phyloP scores from a whole-genome alignment of 345 rosid species.

The Rhodamnia rubescens region DNA sequence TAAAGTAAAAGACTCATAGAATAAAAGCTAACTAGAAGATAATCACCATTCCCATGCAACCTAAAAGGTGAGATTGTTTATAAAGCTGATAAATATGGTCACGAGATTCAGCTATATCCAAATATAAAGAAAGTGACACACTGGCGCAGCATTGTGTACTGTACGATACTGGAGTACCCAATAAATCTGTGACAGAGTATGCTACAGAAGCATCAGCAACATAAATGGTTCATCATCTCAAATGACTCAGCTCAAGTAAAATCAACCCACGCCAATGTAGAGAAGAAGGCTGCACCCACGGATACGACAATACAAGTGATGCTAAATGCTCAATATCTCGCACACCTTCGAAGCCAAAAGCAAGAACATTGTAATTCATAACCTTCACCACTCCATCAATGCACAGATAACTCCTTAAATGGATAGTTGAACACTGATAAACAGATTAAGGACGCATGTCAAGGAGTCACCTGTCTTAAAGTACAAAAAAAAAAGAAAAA shows the following conservation, averaged over 20 bases:
- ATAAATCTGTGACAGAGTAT: background rate
- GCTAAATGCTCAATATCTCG: background rate
- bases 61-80: background rate
- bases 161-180: background rate
- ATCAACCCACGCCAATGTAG: background rate
- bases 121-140: background rate
- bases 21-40: background rate
- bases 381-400: background rate
- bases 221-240: background rate
- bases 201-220: background rate
- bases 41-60: background rate
- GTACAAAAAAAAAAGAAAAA: background rate
- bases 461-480: background rate
- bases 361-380: background rate
- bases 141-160: background rate
- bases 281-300: background rate
- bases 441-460: background rate
- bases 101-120: background rate
- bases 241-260: background rate
- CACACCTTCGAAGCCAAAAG: background rate
- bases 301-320: background rate
- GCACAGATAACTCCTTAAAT: background rate
- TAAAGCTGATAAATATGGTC: background rate
- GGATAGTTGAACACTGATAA: background rate
- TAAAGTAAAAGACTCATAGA: background rate